Base-by-base conservation (phyloP, 345 rosid genomes). In the Turnera subulata region DNA sequence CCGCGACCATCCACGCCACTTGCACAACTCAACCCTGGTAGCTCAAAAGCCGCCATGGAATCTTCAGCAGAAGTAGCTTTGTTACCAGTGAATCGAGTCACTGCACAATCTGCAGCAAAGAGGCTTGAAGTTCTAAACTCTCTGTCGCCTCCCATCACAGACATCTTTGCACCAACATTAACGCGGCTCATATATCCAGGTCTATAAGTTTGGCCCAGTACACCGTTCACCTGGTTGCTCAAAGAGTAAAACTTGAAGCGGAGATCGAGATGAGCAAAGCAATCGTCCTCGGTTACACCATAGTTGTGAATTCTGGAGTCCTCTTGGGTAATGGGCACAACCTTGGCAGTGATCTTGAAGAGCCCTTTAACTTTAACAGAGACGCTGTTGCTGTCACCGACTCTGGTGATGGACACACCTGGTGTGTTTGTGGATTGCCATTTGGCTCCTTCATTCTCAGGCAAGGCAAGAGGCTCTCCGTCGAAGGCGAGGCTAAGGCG, bases 121-220 rank as follows among this genome's bases (percentile, higher is more conserved):
- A n/a, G n/a, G n/a, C n/a, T n/a, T n/a, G n/a, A n/a, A n/a, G n/a
- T n/a, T n/a, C n/a, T n/a, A n/a, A n/a, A n/a, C n/a, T n/a, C 80
- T 54, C 23, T 64, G 46, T 81, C 78, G 6, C 92, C 81, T 50
- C 92, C 88, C 50, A 81, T 67, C n/a, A 88, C 78, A 9, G 93
- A 81, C 92, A 83, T 88, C 24, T 40, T 66, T 11, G 71, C 84
- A 18, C 83, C 83, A 40, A 85, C 71, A 66, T 83, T 80, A 18
- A 78, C 86, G 38, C 65, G 61, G 43, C 84, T 85, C 25, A 76
- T 72, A 38, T 88, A 83, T 39, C 62, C 68, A 17, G 68, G 37
- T 50, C 66, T 66, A 35, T 85, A 88, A 13, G 92, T 83, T 48
- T 81, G 86, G 11, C 92, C 88, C 59, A 83, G 45, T 17, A n/a